Evolutionary conservation across 2,329 filamentous ascomycete genomes (phyloP).

Genomic region (Claviceps maximensis): DNA sequence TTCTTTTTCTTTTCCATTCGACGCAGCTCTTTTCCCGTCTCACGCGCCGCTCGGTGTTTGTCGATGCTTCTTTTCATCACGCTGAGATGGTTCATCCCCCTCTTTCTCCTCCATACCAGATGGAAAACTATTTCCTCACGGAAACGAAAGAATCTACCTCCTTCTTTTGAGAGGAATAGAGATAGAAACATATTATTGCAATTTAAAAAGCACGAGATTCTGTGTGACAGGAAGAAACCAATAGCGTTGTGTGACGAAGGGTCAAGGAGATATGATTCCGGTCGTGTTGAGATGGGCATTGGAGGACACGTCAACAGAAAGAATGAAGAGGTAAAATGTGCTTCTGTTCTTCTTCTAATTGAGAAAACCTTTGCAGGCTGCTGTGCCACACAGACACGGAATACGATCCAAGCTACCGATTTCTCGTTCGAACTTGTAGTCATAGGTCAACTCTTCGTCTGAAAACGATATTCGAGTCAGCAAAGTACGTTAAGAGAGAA

Average conservation of each 20-base stretch:
- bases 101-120: background rate
- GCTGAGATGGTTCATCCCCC: background rate
- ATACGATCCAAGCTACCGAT: conserved; percentile 90
- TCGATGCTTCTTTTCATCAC: background rate
- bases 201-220: background rate
- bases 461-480: conserved; percentile 4
- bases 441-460: conserved; percentile 99
- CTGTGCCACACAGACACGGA: conserved; percentile 89
- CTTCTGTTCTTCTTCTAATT: conserved; percentile 48
- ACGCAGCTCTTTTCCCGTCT: background rate
- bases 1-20: background rate
- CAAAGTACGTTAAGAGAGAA: background rate
- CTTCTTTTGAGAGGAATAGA: background rate
- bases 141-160: background rate
- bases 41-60: background rate
- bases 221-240: background rate
- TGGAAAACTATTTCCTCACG: background rate
- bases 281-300: background rate
- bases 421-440: conserved; percentile 99
- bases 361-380: conserved; percentile 96
- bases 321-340: too few relatives aligned
- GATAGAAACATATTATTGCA: background rate
- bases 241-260: conserved; percentile 1
- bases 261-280: background rate
- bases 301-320: background rate